Evolutionary conservation across 1,284 basidiomycete genomes (phyloP).

Genomic region (Blastosporella zonata): DNA sequence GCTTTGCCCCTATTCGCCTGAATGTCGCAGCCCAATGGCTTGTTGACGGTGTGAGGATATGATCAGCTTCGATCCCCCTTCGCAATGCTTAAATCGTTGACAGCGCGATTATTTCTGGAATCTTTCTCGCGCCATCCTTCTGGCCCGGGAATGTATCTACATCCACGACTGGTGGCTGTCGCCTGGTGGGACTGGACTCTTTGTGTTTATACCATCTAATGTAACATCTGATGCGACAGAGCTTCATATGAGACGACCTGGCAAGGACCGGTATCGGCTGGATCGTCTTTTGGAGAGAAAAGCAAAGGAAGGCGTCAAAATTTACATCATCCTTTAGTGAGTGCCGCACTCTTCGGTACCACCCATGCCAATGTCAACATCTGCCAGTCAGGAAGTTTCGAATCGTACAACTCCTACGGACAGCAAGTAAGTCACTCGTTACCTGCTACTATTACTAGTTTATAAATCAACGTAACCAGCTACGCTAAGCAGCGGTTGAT

Average conservation of each 20-base stretch:
- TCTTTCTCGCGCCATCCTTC: conserved; percentile 87
- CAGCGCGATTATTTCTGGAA: conserved; percentile 98
- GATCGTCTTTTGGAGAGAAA: conserved; percentile 90
- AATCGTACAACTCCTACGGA: conserved; percentile 92
- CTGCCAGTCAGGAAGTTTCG: conserved; percentile 89
- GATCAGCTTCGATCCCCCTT: not conserved
- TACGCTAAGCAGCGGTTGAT: conserved; percentile 92
- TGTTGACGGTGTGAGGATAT: conserved; percentile 83
- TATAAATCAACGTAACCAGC: conserved; percentile 34
- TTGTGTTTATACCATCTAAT: conserved; percentile 2
- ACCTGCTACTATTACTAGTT: conserved; percentile 8
- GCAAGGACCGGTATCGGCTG: conserved; percentile 84
- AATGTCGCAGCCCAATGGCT: conserved; percentile 98
- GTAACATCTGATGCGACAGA: conserved; percentile 46
- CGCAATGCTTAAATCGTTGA: conserved; percentile 9
- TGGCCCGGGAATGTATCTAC: conserved; percentile 88
- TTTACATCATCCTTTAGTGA: conserved; percentile 93
- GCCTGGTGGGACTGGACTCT: conserved; percentile 50
- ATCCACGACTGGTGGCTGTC: conserved; percentile 98
- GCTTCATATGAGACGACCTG: conserved; percentile 80
- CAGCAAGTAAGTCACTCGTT: conserved; percentile 60
- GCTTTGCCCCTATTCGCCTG: conserved; percentile 90
- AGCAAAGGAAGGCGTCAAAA: conserved; percentile 94
- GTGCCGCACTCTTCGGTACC: conserved; percentile 23
- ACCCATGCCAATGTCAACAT: conserved; percentile 1